Evolutionary conservation across 164 flowering plant species (phyloP).

Genomic region (Protea cynaroides): DNA sequence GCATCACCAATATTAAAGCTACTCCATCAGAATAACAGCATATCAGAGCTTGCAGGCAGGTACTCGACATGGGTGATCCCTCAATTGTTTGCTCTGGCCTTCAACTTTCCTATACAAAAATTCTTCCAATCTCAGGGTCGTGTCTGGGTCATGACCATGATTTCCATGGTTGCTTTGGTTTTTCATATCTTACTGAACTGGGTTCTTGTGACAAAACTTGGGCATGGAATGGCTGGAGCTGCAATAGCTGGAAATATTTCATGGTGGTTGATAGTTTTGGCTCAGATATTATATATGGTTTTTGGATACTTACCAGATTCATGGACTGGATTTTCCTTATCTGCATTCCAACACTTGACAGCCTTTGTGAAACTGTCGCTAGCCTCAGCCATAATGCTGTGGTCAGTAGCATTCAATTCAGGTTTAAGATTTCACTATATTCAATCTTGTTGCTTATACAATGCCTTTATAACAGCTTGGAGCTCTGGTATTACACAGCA

Average conservation of each 20-base stretch:
- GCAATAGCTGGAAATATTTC: conserved; percentile 41
- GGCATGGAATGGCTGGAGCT: conserved; percentile 37
- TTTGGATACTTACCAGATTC: conserved; percentile 38
- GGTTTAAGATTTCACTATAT: neutral
- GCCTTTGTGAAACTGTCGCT: conserved; percentile 44
- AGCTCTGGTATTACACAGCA: conserved; percentile 34
- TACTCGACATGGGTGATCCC: conserved; percentile 41
- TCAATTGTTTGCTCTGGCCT: conserved; percentile 43
- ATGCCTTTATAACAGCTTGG: conserved; percentile 34
- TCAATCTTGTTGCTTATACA: neutral
- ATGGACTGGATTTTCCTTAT: conserved; percentile 45
- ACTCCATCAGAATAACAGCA: conserved; percentile 27
- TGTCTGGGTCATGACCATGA: conserved; percentile 43
- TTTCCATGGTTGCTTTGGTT: conserved; percentile 23
- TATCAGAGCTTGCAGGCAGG: conserved; percentile 40
- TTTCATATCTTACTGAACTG: conserved; percentile 38
- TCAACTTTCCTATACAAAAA: conserved; percentile 47
- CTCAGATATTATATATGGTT: conserved; percentile 32
- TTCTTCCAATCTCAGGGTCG: conserved; percentile 52
- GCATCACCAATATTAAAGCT: conserved; percentile 38
- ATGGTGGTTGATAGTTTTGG: conserved; percentile 36
- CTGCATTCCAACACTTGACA: conserved; percentile 33
- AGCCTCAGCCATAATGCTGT: conserved; percentile 55
- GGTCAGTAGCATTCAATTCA: conserved; percentile 23
- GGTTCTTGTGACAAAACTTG: conserved; percentile 33